These are phyloP conservation scores for Bjerkandera adusta DNA, from an alignment of 1,284 basidiomycete genomes.

Conservation along the genomic window DNA sequence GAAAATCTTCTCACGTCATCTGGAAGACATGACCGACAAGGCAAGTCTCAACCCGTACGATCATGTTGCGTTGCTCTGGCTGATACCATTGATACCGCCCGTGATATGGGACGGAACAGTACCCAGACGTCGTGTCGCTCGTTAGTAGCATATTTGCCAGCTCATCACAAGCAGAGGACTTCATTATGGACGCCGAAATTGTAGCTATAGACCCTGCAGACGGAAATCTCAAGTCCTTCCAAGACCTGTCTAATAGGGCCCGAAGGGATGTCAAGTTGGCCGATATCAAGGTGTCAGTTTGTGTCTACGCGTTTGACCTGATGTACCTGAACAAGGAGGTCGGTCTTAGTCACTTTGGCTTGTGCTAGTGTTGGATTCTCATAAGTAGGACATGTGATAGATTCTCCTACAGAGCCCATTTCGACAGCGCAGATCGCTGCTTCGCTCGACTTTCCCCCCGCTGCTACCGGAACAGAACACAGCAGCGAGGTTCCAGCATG, in stretches of 20 bases:
- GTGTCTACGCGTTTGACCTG: conserved; percentile 88
- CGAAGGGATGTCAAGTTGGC: conserved; percentile 82
- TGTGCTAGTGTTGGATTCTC: not conserved
- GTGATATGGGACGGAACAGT: conserved; percentile 45
- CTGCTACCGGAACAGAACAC: conserved; percentile 42
- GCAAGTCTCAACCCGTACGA: conserved; percentile 33
- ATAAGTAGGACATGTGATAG: conserved; percentile 37
- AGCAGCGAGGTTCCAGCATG: conserved; percentile 74
- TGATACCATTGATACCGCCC: conserved; percentile 14
- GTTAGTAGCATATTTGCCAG: conserved; percentile 46
- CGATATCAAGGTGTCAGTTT: conserved; percentile 82
- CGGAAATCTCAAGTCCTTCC: conserved; percentile 76
- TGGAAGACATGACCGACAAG: conserved; percentile 92
- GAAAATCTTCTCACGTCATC: conserved; percentile 83
- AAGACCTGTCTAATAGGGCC: conserved; percentile 83
- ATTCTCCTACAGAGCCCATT: conserved; percentile 72
- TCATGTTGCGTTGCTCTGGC: conserved; percentile 3
- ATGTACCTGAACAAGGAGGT: conserved; percentile 86
- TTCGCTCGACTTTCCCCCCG: conserved; percentile 62
- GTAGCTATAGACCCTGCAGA: conserved; percentile 73
- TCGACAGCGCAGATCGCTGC: conserved; percentile 65
- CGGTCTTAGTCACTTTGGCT: too few relatives aligned
- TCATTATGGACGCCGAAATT: conserved; percentile 88
- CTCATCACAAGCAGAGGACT: conserved; percentile 55
- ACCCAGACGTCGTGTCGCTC: conserved; percentile 80